Evolutionary conservation across 495 filamentous ascomycete species (phyloP).

Genomic region (Penicillium chermesinum): DNA sequence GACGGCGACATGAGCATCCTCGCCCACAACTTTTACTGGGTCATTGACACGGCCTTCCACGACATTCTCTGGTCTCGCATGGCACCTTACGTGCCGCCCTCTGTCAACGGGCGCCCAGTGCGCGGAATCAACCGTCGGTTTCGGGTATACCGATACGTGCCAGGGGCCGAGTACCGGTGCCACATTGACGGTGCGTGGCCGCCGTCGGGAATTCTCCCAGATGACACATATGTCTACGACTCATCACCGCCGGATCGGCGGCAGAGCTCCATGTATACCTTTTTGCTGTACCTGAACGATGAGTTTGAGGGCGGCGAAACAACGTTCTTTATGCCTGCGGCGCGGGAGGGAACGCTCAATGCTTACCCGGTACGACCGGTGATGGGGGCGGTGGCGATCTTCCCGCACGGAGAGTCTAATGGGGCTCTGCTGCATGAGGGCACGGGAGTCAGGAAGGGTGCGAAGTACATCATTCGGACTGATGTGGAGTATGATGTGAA

Average conservation of each 20-base stretch:
- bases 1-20: slow-evolving; percentile 37
- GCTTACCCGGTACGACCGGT: slow-evolving; percentile 37
- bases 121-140: slow-evolving; percentile 37
- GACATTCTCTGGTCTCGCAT: slow-evolving; percentile 36
- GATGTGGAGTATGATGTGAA: slow-evolving; percentile 38
- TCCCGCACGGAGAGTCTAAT: slow-evolving; percentile 37
- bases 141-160: slow-evolving; percentile 38
- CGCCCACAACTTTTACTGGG: slow-evolving; percentile 42
- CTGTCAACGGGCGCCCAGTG: slow-evolving; percentile 28
- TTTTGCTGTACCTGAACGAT: slow-evolving; percentile 37
- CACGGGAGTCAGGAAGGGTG: slow-evolving; percentile 33
- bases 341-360: slow-evolving; percentile 32
- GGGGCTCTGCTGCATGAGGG: slow-evolving; percentile 37
- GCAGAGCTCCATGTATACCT: slow-evolving; percentile 41
- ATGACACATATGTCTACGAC: slow-evolving; percentile 36
- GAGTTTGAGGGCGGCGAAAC: slow-evolving; percentile 41
- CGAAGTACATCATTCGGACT: slow-evolving; percentile 38
- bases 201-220: slow-evolving; percentile 30
- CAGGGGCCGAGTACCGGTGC: slow-evolving; percentile 36
- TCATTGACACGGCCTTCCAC: slow-evolving; percentile 35
- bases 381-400: slow-evolving; percentile 38
- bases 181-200: slow-evolving; percentile 40
- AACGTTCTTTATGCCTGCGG: slow-evolving; percentile 35
- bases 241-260: slow-evolving; percentile 29
- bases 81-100: slow-evolving; percentile 24